phyloP scores from a whole-genome alignment of 2,329 filamentous ascomycete genomes.

The Exophiala mesophila region DNA sequence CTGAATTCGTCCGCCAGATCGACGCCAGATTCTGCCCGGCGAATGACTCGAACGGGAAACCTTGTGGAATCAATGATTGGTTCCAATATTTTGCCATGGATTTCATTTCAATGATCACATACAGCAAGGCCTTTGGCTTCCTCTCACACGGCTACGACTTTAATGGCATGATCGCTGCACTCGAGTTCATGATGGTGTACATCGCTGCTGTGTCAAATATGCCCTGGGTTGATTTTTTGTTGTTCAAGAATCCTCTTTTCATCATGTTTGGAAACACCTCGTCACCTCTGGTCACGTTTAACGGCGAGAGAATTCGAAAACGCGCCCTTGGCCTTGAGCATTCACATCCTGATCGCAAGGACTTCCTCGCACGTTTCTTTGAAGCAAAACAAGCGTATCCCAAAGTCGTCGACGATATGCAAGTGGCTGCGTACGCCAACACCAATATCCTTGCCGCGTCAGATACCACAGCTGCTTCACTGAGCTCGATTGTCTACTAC shows the following conservation, averaged over 20 bases:
- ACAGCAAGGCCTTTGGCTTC: conserved; percentile 32
- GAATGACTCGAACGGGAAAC: no score
- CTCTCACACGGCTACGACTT: conserved; percentile 29
- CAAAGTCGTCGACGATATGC: neutral
- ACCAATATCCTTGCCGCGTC: conserved; percentile 1
- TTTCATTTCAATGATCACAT: conserved; percentile 30
- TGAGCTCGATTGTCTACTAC: neutral
- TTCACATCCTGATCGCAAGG: conserved; percentile 3
- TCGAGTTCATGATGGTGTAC: conserved; percentile 3
- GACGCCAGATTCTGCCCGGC: no score
- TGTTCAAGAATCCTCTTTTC: conserved; percentile 70
- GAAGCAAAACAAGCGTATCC: conserved; percentile 3
- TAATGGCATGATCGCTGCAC: conserved; percentile 28
- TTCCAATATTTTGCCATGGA: conserved; percentile 35
- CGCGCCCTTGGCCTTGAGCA: conserved; percentile 7
- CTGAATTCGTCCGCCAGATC: no score
- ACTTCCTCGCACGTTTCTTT: conserved; percentile 20
- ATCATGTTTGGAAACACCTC: conserved; percentile 1
- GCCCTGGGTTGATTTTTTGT: conserved; percentile 62
- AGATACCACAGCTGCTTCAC: neutral
- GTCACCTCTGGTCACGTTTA: neutral
- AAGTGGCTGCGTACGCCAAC: neutral
- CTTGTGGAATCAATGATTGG: conserved; percentile 23
- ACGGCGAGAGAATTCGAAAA: conserved; percentile 5
- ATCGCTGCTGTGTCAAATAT: conserved; percentile 59